Evolutionary conservation across 192 early-diverging fungal genomes (phyloP), one percentile per base, ranked within the genome.

Genomic region (Phlyctochytrium arcticum): DNA sequence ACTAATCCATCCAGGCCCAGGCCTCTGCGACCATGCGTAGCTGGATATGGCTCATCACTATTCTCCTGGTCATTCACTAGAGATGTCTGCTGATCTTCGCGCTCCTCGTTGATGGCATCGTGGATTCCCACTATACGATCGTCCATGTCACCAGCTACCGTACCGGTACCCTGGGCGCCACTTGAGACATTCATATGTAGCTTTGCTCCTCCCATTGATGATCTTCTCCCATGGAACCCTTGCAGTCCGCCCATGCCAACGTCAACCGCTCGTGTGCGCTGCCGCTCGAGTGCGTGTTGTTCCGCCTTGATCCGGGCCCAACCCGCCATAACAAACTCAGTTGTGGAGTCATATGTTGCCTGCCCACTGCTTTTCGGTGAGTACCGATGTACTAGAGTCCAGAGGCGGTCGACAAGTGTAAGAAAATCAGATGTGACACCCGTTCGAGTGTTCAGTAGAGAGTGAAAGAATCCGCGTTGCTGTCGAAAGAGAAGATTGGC

Each of bases 221-320:
- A 15, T 1, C 27, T 12, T 10, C n/a, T 12, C 0, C 10, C n/a
- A 42, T n/a, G 39, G n/a, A n/a, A 47, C 12, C 48, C 47, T 9
- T 47, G 51, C 17, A 50, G 48, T 17, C 37, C 24, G 6, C 54
- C 65, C 60, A 46, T 36, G 19, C 56, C 58, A 15, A 44, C 24
- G 29, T 70, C 67, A 23, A 54, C 62, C 27, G 60, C 59, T 29
- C 67, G 24, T 24, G 51, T 46, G 39, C 51, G 67, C 48, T 53
- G 68, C 42, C 69, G 54, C 33, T 70, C 75, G 27, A 69, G 46
- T 0, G 70, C 68, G 58, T 79, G 73, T 54, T 78, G 65, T n/a
- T 73, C 74, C 5, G 74, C 78, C 35, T 75, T 74, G 29, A 80
- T 78, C 26, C 63, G 59, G 7, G 72, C 75, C 75, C 75, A 78